Evolutionary conservation across 768 basidiomycete species (phyloP), one percentile per base, ranked within the genome.

Genomic region (Rhodotorula kratochvilovae): DNA sequence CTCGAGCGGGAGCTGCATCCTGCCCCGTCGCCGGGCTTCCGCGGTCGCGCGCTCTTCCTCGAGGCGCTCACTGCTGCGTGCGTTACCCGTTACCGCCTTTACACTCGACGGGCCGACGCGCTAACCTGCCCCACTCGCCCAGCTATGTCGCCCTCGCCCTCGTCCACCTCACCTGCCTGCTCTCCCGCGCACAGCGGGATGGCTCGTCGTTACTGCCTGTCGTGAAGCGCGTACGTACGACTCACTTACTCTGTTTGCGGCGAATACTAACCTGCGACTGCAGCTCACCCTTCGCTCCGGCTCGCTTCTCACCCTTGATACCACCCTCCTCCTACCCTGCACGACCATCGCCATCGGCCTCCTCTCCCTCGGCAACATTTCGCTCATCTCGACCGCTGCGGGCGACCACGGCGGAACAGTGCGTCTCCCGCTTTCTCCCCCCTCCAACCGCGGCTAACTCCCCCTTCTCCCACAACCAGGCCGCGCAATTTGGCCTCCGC

Each of bases 21-120:
- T 5, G 13, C 15, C 12, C 53, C 53, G 15, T 29, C 53, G 53
- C 29, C 53, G 8, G 53, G 53, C 29, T 54, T 54, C 8, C 53
- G 53, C 53, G 16, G 53, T 15, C 53, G 53, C 13, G 53, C 31
- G 2, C 31, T 29, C 27, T 29, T 21, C 53, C 53, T 54, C 29
- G 29, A 54, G 16, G 53, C 53, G n/a, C 31, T 54, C 29, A 54
- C 53, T 15, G 53, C 53, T 1, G 29, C 29, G 53, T 54, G 12
- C 29, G 53, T 54, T n/a, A n/a, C n/a, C n/a, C n/a, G n/a, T n/a
- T n/a, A n/a, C n/a, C n/a, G n/a, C n/a, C n/a, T n/a, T n/a, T n/a
- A n/a, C n/a, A n/a, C 53, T 29, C 11, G 2, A 16, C 4, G 48
- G 4, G 25, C 25, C 23, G 8, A 2, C 1, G 3, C 2, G 16